Evolutionary conservation across 495 filamentous ascomycete genomes (phyloP).

Genomic region (Daldinia grandis): DNA sequence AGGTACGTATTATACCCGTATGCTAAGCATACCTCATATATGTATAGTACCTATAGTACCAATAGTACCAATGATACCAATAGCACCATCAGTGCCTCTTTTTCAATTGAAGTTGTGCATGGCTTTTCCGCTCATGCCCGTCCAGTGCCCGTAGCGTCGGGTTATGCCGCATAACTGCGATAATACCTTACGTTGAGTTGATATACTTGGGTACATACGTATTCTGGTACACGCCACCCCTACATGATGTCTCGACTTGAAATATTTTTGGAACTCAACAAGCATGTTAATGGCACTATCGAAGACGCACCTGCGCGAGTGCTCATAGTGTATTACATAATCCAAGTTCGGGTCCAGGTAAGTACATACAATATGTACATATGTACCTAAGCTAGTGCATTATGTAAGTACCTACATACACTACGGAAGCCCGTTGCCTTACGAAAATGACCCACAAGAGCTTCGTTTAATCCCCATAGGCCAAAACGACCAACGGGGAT

Average conservation of each 20-base stretch:
- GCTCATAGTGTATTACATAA: neutral
- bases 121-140: neutral
- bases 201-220: neutral
- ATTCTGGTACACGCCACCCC: neutral
- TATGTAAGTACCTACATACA: neutral
- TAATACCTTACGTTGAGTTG: neutral
- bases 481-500: neutral
- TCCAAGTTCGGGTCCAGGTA: neutral
- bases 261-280: neutral
- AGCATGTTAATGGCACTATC: neutral
- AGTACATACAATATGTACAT: too few species aligned
- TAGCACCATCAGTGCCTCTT: neutral
- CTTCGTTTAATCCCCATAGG: constrained; percentile 2
- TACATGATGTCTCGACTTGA: neutral
- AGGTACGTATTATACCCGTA: neutral
- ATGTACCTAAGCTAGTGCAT: neutral
- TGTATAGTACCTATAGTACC: neutral
- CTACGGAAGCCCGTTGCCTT: neutral
- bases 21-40: neutral
- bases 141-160: constrained; percentile 16
- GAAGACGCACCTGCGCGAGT: neutral
- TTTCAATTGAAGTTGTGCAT: constrained; percentile 4
- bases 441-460: constrained; percentile 8
- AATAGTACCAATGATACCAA: too few species aligned
- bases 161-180: constrained; percentile 22